Conservation (phyloP, 2,329 filamentous ascomycete species). For the Periconia sp. region DNA sequence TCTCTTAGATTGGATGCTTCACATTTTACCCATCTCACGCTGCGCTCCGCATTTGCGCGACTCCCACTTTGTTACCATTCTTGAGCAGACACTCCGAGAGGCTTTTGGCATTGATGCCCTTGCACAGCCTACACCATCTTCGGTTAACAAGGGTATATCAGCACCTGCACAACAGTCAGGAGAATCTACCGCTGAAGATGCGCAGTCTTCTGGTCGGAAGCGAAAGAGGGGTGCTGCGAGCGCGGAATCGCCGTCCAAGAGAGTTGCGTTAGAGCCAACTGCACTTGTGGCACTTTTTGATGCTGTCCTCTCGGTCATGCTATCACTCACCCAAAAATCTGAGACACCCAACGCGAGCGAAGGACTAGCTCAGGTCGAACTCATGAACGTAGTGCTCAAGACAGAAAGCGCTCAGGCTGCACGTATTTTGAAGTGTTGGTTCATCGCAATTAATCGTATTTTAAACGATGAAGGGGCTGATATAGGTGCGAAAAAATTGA, state of each 20-base stretch:
- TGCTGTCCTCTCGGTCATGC: conserved; percentile 19
- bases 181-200: conserved; percentile 25
- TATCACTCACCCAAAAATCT: conserved; percentile 22
- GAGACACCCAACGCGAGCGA: conserved; percentile 12
- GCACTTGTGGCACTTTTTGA: conserved; percentile 26
- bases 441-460: conserved; percentile 25
- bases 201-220: conserved; percentile 33
- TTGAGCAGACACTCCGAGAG: conserved; percentile 68
- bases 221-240: conserved; percentile 34
- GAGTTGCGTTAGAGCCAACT: conserved; percentile 8
- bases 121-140: conserved; percentile 8
- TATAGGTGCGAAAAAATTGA: conserved; percentile 9
- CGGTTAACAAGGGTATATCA: conserved; percentile 1
- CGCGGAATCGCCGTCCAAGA: conserved; percentile 17
- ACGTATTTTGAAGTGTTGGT: conserved; percentile 39
- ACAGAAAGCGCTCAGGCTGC: conserved; percentile 39
- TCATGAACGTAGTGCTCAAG: conserved; percentile 40
- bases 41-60: conserved; percentile 72
- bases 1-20: conserved; percentile 62
- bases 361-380: conserved; percentile 30
- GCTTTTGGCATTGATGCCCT: conserved; percentile 24
- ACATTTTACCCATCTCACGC: conserved; percentile 67
- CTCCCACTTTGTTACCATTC: conserved; percentile 65
- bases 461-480: not conserved
- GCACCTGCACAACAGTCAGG: conserved; percentile 29